Percentiles rank a stretch among this genome's conserved stretches.
Evolutionary conservation across 768 basidiomycete genomes (phyloP).

Genomic region (Phanerochaete carnosa): DNA sequence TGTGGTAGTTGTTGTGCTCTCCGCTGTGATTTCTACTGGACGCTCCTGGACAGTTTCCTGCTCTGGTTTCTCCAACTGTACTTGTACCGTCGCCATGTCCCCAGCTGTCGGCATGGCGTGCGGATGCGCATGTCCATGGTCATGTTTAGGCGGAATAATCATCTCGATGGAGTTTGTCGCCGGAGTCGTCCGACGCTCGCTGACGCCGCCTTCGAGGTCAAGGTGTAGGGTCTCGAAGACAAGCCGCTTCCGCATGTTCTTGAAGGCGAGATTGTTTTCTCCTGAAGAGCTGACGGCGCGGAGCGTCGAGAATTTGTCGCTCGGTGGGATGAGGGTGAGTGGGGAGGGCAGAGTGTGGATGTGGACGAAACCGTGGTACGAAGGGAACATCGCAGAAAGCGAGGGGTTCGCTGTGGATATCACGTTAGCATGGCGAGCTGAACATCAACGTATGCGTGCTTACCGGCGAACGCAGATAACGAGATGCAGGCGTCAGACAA

Average conservation of each 20-base stretch:
- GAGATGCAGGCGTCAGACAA: slow-evolving; percentile 71
- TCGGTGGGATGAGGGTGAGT: slow-evolving; percentile 70
- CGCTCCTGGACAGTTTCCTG: neutral
- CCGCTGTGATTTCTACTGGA: neutral
- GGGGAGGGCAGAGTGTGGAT: slow-evolving; percentile 75
- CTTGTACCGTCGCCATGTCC: slow-evolving; percentile 37
- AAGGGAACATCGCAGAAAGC: slow-evolving; percentile 69
- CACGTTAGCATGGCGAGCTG: neutral
- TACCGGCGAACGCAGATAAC: slow-evolving; percentile 78
- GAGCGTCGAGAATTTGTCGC: slow-evolving; percentile 78
- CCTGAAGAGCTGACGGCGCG: slow-evolving; percentile 76
- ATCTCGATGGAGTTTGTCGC: slow-evolving; percentile 23
- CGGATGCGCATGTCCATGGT: slow-evolving; percentile 12
- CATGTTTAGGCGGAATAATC: slow-evolving; percentile 16
- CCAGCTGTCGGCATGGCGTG: slow-evolving; percentile 14
- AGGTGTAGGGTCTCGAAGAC: slow-evolving; percentile 91
- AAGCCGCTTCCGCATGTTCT: slow-evolving; percentile 82
- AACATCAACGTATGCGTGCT: slow-evolving; percentile 15
- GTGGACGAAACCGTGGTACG: slow-evolving; percentile 82
- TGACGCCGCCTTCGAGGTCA: slow-evolving; percentile 81
- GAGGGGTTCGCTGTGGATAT: slow-evolving; percentile 67
- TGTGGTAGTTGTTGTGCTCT: slow-evolving; percentile 7
- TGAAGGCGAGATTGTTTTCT: slow-evolving; percentile 96
- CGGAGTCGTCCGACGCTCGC: slow-evolving; percentile 67
- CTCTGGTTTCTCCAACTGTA: slow-evolving; percentile 39